Percentiles rank a stretch among this genome's conserved stretches.
Evolutionary conservation across 805 yeast species (phyloP).

Genomic region (Saccharomycopsis vini): DNA sequence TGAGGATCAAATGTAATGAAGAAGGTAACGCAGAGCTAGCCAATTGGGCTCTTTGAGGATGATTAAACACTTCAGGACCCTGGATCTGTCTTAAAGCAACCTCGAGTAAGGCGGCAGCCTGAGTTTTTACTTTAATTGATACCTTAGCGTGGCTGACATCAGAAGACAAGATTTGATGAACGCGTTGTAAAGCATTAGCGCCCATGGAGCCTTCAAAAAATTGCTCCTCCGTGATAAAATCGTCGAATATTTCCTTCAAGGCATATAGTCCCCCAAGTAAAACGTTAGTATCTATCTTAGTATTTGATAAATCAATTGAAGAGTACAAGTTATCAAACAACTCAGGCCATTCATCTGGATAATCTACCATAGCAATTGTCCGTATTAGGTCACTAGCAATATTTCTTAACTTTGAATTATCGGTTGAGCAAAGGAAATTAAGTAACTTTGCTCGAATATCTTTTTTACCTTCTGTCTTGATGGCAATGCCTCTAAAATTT

Average conservation of each 20-base stretch:
- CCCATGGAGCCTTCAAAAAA: constrained; percentile 75
- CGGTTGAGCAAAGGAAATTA: constrained; percentile 34
- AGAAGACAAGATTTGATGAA: constrained; percentile 32
- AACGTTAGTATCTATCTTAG: constrained; percentile 22
- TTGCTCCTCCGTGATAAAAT: constrained; percentile 76
- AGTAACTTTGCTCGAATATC: constrained; percentile 44
- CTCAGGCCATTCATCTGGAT: constrained; percentile 93
- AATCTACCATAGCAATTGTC: constrained; percentile 81
- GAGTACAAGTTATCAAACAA: constrained; percentile 43
- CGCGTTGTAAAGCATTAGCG: constrained; percentile 39
- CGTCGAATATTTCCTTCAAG: constrained; percentile 73
- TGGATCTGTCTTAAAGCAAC: constrained; percentile 45
- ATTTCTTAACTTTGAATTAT: constrained; percentile 51
- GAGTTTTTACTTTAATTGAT: constrained; percentile 30
- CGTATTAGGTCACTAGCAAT: constrained; percentile 68
- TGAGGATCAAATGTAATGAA: constrained; percentile 6
- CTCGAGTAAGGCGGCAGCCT: constrained; percentile 43
- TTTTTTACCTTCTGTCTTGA: constrained; percentile 43
- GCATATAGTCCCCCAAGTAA: constrained; percentile 50
- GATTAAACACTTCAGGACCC: constrained; percentile 38
- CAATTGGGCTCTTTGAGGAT: constrained; percentile 26
- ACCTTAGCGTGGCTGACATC: no score
- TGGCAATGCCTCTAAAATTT: constrained; percentile 60
- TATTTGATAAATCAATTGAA: constrained; percentile 27
- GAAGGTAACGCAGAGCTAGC: constrained; percentile 3